Percentiles rank a stretch among this genome's conserved stretches.
Evolutionary conservation across 2,329 filamentous ascomycete genomes (phyloP).

Genomic region (Chalaropsis thielavioides): DNA sequence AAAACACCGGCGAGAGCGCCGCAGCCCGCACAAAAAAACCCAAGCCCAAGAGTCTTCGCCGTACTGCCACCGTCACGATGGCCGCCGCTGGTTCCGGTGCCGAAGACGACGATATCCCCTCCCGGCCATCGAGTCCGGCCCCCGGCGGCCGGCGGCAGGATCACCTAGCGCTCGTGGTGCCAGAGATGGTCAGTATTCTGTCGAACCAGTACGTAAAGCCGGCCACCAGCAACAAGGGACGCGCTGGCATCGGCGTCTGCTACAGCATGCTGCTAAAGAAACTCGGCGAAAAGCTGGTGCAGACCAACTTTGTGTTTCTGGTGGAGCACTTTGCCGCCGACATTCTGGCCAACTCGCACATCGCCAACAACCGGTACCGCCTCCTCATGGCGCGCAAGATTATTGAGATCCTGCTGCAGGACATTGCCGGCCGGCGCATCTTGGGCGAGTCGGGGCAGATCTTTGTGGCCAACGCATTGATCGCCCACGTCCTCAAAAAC

Average conservation of each 20-base stretch:
- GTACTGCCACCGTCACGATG: conserved; percentile 35
- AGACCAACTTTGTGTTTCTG: conserved; percentile 68
- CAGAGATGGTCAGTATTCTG: conserved; percentile 64
- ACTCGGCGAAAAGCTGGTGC: conserved; percentile 69
- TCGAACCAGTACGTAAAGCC: conserved; percentile 66
- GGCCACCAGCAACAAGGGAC: conserved; percentile 63
- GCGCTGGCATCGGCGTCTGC: conserved; percentile 73
- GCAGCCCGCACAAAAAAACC: conserved; percentile 40
- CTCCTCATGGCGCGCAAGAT: conserved; percentile 74
- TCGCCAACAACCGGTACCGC: conserved; percentile 75
- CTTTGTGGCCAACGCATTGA: conserved; percentile 62
- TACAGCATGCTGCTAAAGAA: conserved; percentile 69
- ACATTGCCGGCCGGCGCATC: conserved; percentile 65
- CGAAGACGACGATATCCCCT: conserved; percentile 58
- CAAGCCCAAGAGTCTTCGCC: conserved; percentile 44
- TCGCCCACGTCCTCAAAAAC: conserved; percentile 85
- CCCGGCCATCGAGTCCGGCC: conserved; percentile 58
- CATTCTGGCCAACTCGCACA: conserved; percentile 58
- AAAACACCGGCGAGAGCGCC: conserved; percentile 40
- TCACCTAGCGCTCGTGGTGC: conserved; percentile 57
- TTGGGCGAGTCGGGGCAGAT: conserved; percentile 82
- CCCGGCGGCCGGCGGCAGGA: conserved; percentile 51
- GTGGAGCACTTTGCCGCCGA: conserved; percentile 69
- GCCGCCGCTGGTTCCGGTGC: conserved; percentile 30
- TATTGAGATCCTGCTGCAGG: conserved; percentile 68